These are phyloP conservation scores for Astragalus membranaceus DNA, from an alignment of 306 rosid genomes.

Conservation along the genomic window DNA sequence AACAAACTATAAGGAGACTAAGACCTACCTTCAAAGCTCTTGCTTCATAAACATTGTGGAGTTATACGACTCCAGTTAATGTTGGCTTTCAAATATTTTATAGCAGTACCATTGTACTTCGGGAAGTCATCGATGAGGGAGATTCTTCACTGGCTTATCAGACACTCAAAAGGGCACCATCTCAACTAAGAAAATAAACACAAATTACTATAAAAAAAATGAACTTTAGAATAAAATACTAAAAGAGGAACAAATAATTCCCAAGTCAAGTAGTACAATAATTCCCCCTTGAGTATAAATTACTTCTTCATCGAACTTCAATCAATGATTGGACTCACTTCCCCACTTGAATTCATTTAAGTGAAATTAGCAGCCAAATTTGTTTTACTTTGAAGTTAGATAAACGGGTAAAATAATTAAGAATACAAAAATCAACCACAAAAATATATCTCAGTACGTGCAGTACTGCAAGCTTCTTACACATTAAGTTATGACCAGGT, in stretches of 20 bases:
- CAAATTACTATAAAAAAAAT: not conserved
- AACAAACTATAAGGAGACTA: not conserved
- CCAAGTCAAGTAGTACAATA: conserved; percentile 15
- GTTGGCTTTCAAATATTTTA: conserved; percentile 18
- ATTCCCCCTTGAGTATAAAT: conserved; percentile 13
- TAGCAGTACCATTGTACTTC: not conserved
- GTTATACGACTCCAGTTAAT: conserved; percentile 20
- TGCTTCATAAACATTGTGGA: conserved; percentile 5
- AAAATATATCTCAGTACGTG: too few species aligned
- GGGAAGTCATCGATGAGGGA: conserved; percentile 7
- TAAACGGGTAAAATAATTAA: not conserved
- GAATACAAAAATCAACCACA: not conserved
- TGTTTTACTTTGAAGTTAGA: conserved; percentile 9
- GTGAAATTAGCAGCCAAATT: not conserved
- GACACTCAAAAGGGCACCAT: conserved; percentile 15
- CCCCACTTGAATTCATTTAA: not conserved
- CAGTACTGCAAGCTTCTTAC: too few species aligned
- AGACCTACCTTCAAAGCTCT: not conserved
- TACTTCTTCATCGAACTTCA: conserved; percentile 4
- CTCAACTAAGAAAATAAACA: conserved; percentile 10
- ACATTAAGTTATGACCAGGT: too few species aligned
- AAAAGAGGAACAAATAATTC: not conserved
- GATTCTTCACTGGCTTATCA: conserved; percentile 1
- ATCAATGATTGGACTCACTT: conserved; percentile 5
- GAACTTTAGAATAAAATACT: not conserved